Base-by-base conservation (phyloP, 768 basidiomycete species). In the Ramaria rubella region DNA sequence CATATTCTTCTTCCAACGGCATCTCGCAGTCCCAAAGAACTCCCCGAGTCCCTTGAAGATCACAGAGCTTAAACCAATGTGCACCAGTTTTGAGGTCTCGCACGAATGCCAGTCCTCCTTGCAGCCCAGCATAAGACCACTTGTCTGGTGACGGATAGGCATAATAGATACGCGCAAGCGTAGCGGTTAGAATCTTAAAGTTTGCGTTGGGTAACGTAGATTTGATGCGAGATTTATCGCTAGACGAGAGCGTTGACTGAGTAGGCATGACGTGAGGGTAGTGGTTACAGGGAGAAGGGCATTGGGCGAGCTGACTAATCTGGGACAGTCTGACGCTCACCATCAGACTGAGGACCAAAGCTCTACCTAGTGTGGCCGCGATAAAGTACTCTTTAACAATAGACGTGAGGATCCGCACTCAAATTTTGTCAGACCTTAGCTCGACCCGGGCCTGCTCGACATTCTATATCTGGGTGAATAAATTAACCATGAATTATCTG, bases 1-100 rank as follows among this genome's bases (percentile, higher is more conserved):
- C 73, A 67, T 92, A 91, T 56, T 88, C 82, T 24, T 86, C 77
- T 63, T 93, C 95, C 4, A 97, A 70, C 23, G 55, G 44, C 43
- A 56, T 34, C 68, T 95, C 93, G 61, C 96, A 90, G 57, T 92
- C 84, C 95, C 95, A 99, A 42, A 93, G 82, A 21, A 94, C 80
- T 4, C 92, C 93, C 53, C 92, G 73, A 3, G 90, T 90, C 19
- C 92, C 90, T 61, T 77, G 71, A 17, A 96, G 65, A 69, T 97
- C 95, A 2, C 98, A 87, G 51, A 98, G 74, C 68, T 81, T 83
- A 65, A 96, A 81, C 66, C 77, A 77, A 36, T 82, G 73, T 4
- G 76, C 75, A 26, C 79, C 80, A 52, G 76, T 80, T 2, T 71
- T 67, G 46, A 73, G 80, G 67, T 93, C 85, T 14, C 78, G 72